Conservation (phyloP, 202 grass and related monocot genomes). For the Sporobolus alterniflorus region DNA sequence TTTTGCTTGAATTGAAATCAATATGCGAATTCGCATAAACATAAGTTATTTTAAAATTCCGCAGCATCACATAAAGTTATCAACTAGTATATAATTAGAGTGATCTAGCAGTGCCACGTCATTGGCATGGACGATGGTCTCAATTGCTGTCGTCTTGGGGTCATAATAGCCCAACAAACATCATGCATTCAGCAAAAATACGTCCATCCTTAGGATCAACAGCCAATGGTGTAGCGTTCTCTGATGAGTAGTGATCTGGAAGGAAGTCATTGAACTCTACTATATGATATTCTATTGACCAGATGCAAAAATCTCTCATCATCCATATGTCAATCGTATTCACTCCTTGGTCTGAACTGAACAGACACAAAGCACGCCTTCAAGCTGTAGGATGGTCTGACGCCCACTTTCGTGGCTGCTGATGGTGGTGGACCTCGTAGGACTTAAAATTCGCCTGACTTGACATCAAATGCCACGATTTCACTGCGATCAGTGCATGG, state of each 20-base stretch:
- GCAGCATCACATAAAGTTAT: too few species aligned
- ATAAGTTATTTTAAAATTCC: too few species aligned
- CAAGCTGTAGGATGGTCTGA: slow-evolving; percentile 20
- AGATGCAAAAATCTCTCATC: neutral
- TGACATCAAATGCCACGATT: slow-evolving; percentile 7
- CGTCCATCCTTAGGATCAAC: slow-evolving; percentile 22
- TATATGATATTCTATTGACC: slow-evolving; percentile 35
- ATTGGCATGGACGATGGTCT: neutral
- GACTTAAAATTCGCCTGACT: neutral
- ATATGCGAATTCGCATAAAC: too few species aligned
- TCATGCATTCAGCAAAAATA: slow-evolving; percentile 16
- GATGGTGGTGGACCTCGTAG: slow-evolving; percentile 33
- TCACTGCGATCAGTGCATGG: neutral
- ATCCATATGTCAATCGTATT: slow-evolving; percentile 29
- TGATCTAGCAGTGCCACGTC: too few species aligned
- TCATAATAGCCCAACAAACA: slow-evolving; percentile 30
- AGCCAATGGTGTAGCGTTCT: slow-evolving; percentile 12
- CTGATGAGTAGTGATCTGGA: neutral
- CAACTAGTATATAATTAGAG: too few species aligned
- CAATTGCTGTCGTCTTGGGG: neutral
- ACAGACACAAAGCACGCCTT: slow-evolving; percentile 15
- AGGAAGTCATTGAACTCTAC: neutral
- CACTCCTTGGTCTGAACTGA: neutral
- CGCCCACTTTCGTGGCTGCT: neutral
- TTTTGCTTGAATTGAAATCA: too few species aligned